Evolutionary conservation across 768 basidiomycete species (phyloP), one percentile per base, ranked within the genome.

Genomic region (Trametes villosa): DNA sequence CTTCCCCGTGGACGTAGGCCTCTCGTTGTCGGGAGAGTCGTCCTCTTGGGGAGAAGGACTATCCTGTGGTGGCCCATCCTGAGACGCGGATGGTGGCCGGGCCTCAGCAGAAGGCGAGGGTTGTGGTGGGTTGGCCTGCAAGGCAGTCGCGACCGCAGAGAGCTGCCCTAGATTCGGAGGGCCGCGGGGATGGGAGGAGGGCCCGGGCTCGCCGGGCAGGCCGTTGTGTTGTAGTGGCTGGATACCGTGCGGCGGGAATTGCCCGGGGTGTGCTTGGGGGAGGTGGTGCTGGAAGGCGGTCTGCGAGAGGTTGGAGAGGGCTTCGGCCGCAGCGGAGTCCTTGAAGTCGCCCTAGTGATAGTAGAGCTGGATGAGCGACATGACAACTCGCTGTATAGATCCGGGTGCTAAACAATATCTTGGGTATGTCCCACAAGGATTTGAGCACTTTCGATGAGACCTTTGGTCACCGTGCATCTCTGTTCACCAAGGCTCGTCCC

Each of bases 251-350:
- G 63, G 64, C 2, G 67, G 60, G 30, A 64, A 59, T 26, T 67
- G 66, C 40, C 60, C 58, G 3, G 68, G 59, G 18, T 60, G 61
- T 11, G 40, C 22, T 34, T 57, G 59, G 13, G 59, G 61, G 9
- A 51, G 26, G 13, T 62, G 60, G 20, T 62, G 60, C 45, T 56
- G 54, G 58, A 77, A 73, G 8, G 77, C 74, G 22, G 76, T 71
- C 68, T 82, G 82, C 2, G 83, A 75, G 48, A 85, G 80, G 45
- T 83, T 83, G 11, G 83, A 83, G 3, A 84, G 75, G 1, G 82
- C 79, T 60, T 87, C 84, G 6, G 85, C 81, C 2, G 86, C 84
- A 51, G 87, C 86, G 0, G 70, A 69, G 67, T 86, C 85, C 62
- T 85, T 84, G 59, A 79, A 75, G 59, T 80, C 81, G 31, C 80